These are phyloP conservation scores for Suillus fuscotomentosus DNA, from an alignment of 768 basidiomycete species.

Conservation along the genomic window DNA sequence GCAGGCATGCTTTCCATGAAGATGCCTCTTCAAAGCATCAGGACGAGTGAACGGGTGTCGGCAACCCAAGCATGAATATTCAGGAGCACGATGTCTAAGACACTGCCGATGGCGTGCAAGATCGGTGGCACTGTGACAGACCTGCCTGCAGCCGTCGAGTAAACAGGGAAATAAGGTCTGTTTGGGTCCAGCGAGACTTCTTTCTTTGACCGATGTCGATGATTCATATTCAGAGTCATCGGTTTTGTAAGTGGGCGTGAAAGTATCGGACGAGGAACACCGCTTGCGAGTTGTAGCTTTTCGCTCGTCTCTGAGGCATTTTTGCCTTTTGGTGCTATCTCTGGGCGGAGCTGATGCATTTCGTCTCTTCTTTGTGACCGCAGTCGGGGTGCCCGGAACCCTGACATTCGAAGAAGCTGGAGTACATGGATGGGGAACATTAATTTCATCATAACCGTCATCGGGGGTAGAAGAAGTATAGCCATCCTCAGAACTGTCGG, in stretches of 20 bases:
- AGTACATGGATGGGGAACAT: slow-evolving; percentile 18
- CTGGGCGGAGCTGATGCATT: neutral
- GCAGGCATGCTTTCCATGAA: slow-evolving; percentile 26
- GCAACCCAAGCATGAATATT: slow-evolving; percentile 23
- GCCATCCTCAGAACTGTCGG: slow-evolving; percentile 9
- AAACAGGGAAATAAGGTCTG: slow-evolving; percentile 22
- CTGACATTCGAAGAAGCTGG: slow-evolving; percentile 17
- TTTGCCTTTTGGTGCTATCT: slow-evolving; percentile 1
- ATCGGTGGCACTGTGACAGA: slow-evolving; percentile 28
- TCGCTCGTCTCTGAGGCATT: slow-evolving; percentile 5
- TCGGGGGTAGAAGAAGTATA: slow-evolving; percentile 17
- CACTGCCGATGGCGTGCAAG: slow-evolving; percentile 29
- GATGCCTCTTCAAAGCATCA: slow-evolving; percentile 33
- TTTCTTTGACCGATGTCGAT: slow-evolving; percentile 2
- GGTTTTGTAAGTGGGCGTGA: no score
- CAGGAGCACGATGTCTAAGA: slow-evolving; percentile 25
- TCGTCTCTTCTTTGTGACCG: neutral
- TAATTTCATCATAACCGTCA: slow-evolving; percentile 14
- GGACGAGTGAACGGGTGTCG: slow-evolving; percentile 27
- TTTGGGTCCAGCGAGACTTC: neutral
- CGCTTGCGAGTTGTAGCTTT: neutral
- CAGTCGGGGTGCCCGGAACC: neutral
- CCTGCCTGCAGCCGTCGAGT: slow-evolving; percentile 22
- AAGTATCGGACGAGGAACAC: neutral
- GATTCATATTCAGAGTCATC: neutral